Percentiles rank a stretch among this genome's conserved stretches.
These are phyloP conservation scores for Plantago major DNA, from an alignment of 257 asterid species.

Conservation along the genomic window DNA sequence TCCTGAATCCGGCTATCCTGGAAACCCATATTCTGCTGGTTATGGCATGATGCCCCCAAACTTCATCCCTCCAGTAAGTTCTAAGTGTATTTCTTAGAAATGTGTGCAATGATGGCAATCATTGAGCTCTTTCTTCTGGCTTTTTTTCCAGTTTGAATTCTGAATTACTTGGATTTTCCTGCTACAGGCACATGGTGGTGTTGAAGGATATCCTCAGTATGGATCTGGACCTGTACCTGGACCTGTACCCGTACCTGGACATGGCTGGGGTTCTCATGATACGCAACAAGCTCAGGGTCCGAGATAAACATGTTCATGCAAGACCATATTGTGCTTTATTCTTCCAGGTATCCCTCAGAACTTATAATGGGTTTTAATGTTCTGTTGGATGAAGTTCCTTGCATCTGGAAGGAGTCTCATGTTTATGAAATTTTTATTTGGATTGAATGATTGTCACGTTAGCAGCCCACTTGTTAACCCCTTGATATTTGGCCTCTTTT, in stretches of 20 bases:
- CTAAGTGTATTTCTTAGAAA: too few relatives aligned
- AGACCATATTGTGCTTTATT: slow-evolving; percentile 23
- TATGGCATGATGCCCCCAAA: slow-evolving; percentile 63
- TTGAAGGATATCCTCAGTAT: slow-evolving; percentile 76
- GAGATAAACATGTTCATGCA: slow-evolving; percentile 41
- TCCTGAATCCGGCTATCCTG: slow-evolving; percentile 56
- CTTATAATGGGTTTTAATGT: too few relatives aligned
- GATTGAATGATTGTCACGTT: too few relatives aligned
- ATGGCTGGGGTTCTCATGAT: slow-evolving; percentile 72
- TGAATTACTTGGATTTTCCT: slow-evolving; percentile 18
- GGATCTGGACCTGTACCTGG: too few relatives aligned
- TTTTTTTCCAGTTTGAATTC: too few relatives aligned
- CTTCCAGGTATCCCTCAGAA: slow-evolving; percentile 30
- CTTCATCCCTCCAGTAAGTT: slow-evolving; percentile 58
- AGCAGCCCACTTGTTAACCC: too few relatives aligned
- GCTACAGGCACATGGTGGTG: slow-evolving; percentile 61
- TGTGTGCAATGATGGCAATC: background rate
- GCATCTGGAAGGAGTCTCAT: too few relatives aligned
- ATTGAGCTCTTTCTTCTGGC: background rate
- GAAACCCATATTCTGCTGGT: slow-evolving; percentile 58
- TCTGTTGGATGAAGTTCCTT: too few relatives aligned
- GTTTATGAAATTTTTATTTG: too few relatives aligned
- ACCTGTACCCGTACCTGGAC: slow-evolving; percentile 32
- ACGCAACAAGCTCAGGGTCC: slow-evolving; percentile 66
- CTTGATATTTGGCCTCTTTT: too few relatives aligned